Evolutionary conservation across 2,329 filamentous ascomycete genomes (phyloP), one percentile per base, ranked within the genome.

Genomic region (Alternaria infectoria): DNA sequence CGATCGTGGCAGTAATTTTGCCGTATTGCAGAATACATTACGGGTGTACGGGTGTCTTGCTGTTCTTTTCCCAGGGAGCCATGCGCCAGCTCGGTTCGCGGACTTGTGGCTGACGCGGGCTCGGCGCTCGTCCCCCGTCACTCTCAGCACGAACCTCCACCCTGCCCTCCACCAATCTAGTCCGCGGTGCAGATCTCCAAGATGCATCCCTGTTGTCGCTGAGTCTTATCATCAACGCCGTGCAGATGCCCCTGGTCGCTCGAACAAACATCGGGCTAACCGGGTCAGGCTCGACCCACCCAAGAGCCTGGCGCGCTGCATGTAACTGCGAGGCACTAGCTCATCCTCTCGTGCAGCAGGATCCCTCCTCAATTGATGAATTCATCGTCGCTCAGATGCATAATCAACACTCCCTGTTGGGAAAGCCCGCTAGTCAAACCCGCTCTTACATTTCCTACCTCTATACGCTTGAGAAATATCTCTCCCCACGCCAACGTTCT

Each of bases 291-390:
- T 54, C 63, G 69, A 70, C 66, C 74, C 74, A 76, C 76, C 76
- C 76, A 68, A 55, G 62, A 55, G 73, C 73, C 73, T 77, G 75
- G 67, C 49, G 72, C 64, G 73, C 75, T 72, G 71, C 75, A 76
- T 73, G 74, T 72, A 72, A 74, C 72, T 72, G 71, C 69, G 72
- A 74, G 66, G 73, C 72, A 72, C 73, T 77, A 75, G 74, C 67
- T 65, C 70, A 72, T 72, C 57, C 71, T 65, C 70, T 76, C 68
- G 65, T 70, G 65, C 72, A 71, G 70, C 73, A 71, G 71, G 62
- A 68, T 68, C 69, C 59, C 65, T 67, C 68, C 65, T 72, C 70
- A 70, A 68, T 75, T 72, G 73, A 77, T 74, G 75, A 74, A 72
- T 76, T 75, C 73, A 74, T 76, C 67, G 74, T 72, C 71, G 69